These are phyloP conservation scores for Nicotiana sylvestris DNA, from an alignment of 257 asterid genomes.

Conservation along the genomic window DNA sequence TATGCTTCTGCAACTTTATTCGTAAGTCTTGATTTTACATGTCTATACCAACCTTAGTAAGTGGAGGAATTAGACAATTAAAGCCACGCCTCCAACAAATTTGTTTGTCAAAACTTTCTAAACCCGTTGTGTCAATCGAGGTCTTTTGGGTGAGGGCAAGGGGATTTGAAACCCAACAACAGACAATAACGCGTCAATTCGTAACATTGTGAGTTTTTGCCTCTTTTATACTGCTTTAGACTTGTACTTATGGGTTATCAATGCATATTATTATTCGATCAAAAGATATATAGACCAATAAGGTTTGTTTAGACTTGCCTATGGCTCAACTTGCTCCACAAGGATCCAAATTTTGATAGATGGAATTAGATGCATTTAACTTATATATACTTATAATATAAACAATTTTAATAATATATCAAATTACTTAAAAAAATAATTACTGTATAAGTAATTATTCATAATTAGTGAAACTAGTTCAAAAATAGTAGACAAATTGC, in stretches of 20 bases:
- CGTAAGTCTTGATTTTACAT: too few species aligned
- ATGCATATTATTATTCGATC: too few species aligned
- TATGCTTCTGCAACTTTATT: too few species aligned
- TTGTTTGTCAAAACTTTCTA: background rate
- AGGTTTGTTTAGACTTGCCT: background rate
- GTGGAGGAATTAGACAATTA: background rate
- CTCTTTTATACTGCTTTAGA: background rate
- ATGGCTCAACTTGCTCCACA: background rate
- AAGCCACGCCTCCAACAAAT: background rate
- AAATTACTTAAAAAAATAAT: background rate
- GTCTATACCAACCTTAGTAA: background rate
- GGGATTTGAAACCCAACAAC: background rate
- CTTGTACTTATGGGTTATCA: too few species aligned
- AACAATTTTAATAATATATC: background rate
- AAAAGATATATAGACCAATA: too few species aligned
- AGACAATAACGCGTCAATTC: background rate
- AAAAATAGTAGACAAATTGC: background rate
- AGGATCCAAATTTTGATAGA: background rate
- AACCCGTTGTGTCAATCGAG: background rate
- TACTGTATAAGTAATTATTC: background rate
- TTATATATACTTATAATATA: background rate
- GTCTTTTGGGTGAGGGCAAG: background rate
- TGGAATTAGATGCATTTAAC: background rate
- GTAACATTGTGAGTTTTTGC: background rate
- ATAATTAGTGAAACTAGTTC: background rate